phyloP scores from a whole-genome alignment of 441 rosid species.

The Arabidopsis hybrid region DNA sequence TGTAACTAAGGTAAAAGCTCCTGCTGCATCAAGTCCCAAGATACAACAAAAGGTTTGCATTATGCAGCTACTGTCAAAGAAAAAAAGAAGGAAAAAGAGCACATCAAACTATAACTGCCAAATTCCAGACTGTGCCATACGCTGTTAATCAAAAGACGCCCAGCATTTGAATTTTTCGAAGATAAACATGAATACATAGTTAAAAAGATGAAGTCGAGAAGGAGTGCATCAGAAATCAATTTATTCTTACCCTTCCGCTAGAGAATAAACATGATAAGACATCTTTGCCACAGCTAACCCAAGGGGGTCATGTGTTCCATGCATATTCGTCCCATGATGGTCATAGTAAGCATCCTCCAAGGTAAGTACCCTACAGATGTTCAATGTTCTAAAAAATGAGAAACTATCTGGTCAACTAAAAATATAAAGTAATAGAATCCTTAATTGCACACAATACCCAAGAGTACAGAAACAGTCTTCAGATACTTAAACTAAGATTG shows the following conservation, averaged over 20 bases:
- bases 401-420: conserved; percentile 15
- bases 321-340: conserved; percentile 50
- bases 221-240: conserved; percentile 27
- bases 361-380: conserved; percentile 80
- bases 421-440: neutral
- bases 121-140: neutral
- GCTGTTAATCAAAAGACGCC: neutral
- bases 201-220: conserved; percentile 8
- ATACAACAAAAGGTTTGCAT: conserved; percentile 21
- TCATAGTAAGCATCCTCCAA: conserved; percentile 89
- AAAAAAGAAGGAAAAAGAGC: neutral
- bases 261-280: conserved; percentile 83
- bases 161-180: neutral
- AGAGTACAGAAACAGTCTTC: neutral
- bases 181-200: conserved; percentile 30
- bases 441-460: neutral
- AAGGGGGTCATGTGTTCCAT: conserved; percentile 58
- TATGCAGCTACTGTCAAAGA: conserved; percentile 3
- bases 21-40: neutral
- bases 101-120: neutral
- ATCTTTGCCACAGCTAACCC: conserved; percentile 88
- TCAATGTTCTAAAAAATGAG: conserved; percentile 24
- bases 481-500: neutral
- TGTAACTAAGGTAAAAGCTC: conserved; percentile 5
- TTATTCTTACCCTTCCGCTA: conserved; percentile 88